These are phyloP conservation scores for Phytophthora lateralis DNA, from an alignment of 352 stramenopile species.

Conservation along the genomic window DNA sequence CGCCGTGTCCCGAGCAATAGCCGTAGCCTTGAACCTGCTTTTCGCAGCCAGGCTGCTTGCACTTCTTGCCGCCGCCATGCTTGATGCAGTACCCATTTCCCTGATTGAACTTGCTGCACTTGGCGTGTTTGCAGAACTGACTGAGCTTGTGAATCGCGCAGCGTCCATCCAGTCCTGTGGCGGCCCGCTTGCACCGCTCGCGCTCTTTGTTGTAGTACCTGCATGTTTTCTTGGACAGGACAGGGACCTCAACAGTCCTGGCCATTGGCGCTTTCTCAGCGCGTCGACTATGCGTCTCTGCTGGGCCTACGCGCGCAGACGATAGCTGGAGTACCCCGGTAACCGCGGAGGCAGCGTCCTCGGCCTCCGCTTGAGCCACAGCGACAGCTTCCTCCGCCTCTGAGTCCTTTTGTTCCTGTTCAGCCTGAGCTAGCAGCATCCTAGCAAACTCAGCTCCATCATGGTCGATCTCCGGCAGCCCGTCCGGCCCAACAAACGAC, in stretches of 20 bases:
- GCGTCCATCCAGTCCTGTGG: slow-evolving; percentile 74
- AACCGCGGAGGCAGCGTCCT: slow-evolving; percentile 25
- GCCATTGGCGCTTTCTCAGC: slow-evolving; percentile 14
- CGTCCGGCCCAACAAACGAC: slow-evolving; percentile 62
- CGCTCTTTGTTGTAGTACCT: slow-evolving; percentile 80
- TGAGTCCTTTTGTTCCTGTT: slow-evolving; percentile 47
- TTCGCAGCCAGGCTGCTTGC: slow-evolving; percentile 75
- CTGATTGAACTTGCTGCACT: slow-evolving; percentile 87
- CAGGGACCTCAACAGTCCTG: slow-evolving; percentile 23
- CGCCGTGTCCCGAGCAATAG: slow-evolving; percentile 84
- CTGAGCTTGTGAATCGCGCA: slow-evolving; percentile 85
- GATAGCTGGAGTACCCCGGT: slow-evolving; percentile 33
- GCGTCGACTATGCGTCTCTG: slow-evolving; percentile 12
- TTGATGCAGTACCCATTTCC: slow-evolving; percentile 87
- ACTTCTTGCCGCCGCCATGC: slow-evolving; percentile 86
- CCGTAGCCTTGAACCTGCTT: slow-evolving; percentile 87
- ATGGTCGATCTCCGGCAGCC: slow-evolving; percentile 69
- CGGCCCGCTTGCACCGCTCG: slow-evolving; percentile 60
- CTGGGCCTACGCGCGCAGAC: slow-evolving; percentile 11
- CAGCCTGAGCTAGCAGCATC: slow-evolving; percentile 73
- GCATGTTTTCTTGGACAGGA: slow-evolving; percentile 53
- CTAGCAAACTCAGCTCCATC: slow-evolving; percentile 72
- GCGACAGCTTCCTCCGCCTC: slow-evolving; percentile 27
- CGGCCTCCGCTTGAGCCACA: slow-evolving; percentile 22
- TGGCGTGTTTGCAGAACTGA: slow-evolving; percentile 81